phyloP scores from a whole-genome alignment of 2,329 filamentous ascomycete genomes.

The Aspergillus pseudoviridinutans region DNA sequence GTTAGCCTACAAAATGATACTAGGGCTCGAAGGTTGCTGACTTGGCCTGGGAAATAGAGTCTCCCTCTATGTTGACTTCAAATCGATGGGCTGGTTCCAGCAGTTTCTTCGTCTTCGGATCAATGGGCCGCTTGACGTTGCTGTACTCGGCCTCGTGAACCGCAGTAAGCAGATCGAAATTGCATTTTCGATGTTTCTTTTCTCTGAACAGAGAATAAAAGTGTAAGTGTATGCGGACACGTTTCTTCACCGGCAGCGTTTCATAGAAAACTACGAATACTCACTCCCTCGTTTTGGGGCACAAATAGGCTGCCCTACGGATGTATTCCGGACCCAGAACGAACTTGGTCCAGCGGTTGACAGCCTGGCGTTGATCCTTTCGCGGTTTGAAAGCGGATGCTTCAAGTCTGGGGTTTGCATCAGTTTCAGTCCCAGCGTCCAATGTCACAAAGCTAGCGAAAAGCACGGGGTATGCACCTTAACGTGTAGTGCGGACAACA shows the following conservation, averaged over 20 bases:
- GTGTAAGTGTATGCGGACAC: background rate
- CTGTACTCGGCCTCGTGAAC: conserved; percentile 45
- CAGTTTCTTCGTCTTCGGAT: conserved; percentile 40
- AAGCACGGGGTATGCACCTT: conserved; percentile 27
- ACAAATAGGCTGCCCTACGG: conserved; percentile 42
- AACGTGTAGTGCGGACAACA: conserved; percentile 81
- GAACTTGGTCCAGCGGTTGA: conserved; percentile 48
- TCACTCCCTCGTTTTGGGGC: conserved; percentile 43
- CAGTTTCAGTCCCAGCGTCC: conserved; percentile 6
- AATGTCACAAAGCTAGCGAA: background rate
- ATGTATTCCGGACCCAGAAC: conserved; percentile 47
- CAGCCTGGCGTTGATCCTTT: conserved; percentile 44
- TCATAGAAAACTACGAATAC: conserved; percentile 11
- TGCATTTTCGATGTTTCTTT: conserved; percentile 40
- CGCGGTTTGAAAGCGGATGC: conserved; percentile 41
- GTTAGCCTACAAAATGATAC: background rate
- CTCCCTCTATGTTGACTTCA: conserved; percentile 46
- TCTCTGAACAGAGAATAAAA: conserved; percentile 29
- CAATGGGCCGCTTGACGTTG: conserved; percentile 40
- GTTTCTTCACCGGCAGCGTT: background rate
- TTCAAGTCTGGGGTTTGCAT: conserved; percentile 32
- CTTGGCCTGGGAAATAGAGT: conserved; percentile 46
- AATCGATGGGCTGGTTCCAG: conserved; percentile 48
- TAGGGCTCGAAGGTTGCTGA: conserved; percentile 18
- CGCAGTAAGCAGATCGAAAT: conserved; percentile 40